A percentile compares a stretch with the other conserved stretches of the same genome.
Conservation (phyloP, 2,329 filamentous ascomycete genomes). For the Fusarium sp. region DNA sequence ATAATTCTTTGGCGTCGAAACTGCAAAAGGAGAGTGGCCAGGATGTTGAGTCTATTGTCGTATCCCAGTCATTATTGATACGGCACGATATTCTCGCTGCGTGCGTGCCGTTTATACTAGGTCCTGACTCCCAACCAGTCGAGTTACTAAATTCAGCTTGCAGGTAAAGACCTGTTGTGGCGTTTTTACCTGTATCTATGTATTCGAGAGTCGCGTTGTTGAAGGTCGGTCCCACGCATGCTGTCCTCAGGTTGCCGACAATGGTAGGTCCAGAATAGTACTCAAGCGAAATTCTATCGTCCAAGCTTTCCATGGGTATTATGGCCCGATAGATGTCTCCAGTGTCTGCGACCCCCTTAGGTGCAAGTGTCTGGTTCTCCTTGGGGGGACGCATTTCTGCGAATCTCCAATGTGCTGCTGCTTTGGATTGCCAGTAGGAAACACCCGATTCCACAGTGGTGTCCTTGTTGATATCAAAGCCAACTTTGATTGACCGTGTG, state of each 20-base stretch:
- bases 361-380: neutral
- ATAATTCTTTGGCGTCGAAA: neutral
- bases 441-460: neutral
- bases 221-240: neutral
- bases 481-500: neutral
- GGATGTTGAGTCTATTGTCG: rapidly evolving
- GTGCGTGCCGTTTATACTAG: neutral
- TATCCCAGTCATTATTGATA: conserved; percentile 2
- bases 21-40: conserved; percentile 15
- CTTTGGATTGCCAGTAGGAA: conserved; percentile 1
- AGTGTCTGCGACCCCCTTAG: neutral
- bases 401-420: neutral
- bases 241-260: conserved; percentile 1
- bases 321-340: conserved; percentile 7
- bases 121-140: neutral
- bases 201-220: neutral
- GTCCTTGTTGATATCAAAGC: neutral
- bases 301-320: neutral
- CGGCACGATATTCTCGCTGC: neutral
- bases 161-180: neutral
- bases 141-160: neutral
- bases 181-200: neutral
- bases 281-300: neutral
- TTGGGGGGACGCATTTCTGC: neutral
- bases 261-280: neutral